Evolutionary conservation across 192 early-diverging fungal genomes (phyloP), one percentile per base, ranked within the genome.

Genomic region (Linnemannia exigua): DNA sequence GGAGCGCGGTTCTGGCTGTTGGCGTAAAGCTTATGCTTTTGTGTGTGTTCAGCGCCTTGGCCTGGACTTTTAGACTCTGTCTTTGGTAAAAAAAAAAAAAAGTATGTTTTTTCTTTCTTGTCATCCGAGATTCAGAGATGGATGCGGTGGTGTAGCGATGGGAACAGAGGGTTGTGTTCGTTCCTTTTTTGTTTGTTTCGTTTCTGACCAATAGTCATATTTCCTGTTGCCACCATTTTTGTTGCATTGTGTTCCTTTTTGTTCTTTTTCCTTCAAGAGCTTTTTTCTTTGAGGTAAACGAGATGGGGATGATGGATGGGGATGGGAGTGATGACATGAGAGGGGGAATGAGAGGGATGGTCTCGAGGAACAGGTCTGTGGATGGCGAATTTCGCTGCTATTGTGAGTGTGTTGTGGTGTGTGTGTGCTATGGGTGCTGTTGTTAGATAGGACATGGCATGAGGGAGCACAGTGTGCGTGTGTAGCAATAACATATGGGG

Each of bases 231-330:
- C 58, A 63, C 58, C 58, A 63, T 63, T 63, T 31, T 58, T 25
- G 19, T 44, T n/a, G n/a, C n/a, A n/a, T n/a, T n/a, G n/a, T n/a
- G n/a, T n/a, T n/a, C 41, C 41, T 58, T 63, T 31, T 28, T 25
- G 11, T 63, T 3, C 28, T 31, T 25, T 4, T 31, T 63, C 28
- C 1, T 1, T n/a, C 25, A 28, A 22, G 25, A 31, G n/a, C 25
- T 61, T 25, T 31, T 63, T n/a, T 31, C 14, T 63, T 22, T 15
- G 22, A 6, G 22, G 47, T 22, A 47, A 31, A 46, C 19, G 44
- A n/a, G 72, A 73, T 73, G 72, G 44, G 72, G 72, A 73, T 73
- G 72, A 74, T 61, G 72, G 36, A 48, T 72, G 68, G 20, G 72
- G 72, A 54, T 74, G 72, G 28, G 33, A 1, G 35, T 61, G 52